A percentile compares a stretch with the other conserved stretches of the same genome.
Evolutionary conservation across 2,329 filamentous ascomycete genomes (phyloP).

Genomic region (Ceratocystis ficicola): DNA sequence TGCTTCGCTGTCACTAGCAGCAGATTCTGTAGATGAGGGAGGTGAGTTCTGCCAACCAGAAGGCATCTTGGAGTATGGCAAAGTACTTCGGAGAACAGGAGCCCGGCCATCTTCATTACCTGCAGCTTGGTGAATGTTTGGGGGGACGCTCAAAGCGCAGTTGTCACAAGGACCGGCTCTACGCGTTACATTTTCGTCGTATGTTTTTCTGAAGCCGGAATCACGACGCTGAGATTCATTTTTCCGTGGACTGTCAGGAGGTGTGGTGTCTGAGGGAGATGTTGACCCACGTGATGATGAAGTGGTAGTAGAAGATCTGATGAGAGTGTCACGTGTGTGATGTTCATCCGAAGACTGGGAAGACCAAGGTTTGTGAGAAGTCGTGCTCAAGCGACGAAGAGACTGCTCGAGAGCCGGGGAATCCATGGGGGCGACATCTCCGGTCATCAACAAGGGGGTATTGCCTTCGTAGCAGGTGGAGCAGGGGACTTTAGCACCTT

Average conservation of each 20-base stretch:
- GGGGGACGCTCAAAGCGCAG: conserved; percentile 53
- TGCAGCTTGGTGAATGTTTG: conserved; percentile 30
- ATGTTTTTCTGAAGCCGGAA: conserved; percentile 49
- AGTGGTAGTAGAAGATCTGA: conserved; percentile 32
- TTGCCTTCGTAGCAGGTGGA: conserved; percentile 44
- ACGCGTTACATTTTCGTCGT: conserved; percentile 53
- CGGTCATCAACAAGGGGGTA: conserved; percentile 25
- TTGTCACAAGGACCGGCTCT: conserved; percentile 55
- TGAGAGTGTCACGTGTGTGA: conserved; percentile 30
- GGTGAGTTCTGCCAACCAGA: conserved; percentile 34
- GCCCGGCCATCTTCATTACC: conserved; percentile 32
- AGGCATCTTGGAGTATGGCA: conserved; percentile 48
- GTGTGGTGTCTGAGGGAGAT: conserved; percentile 37
- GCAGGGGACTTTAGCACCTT: conserved; percentile 51
- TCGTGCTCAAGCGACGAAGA: conserved; percentile 10
- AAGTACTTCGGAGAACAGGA: conserved; percentile 48
- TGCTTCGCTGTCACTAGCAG: conserved; percentile 39
- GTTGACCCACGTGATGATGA: conserved; percentile 31
- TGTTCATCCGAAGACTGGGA: conserved; percentile 17
- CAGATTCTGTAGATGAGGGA: conserved; percentile 40
- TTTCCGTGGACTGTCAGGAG: conserved; percentile 44
- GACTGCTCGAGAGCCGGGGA: conserved; percentile 14
- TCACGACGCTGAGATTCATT: conserved; percentile 36
- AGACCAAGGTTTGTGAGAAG: conserved; percentile 8
- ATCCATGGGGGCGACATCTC: conserved; percentile 13